Conservation (phyloP, 108 stramenopile species). For the Chaetoceros tenuissimus region DNA sequence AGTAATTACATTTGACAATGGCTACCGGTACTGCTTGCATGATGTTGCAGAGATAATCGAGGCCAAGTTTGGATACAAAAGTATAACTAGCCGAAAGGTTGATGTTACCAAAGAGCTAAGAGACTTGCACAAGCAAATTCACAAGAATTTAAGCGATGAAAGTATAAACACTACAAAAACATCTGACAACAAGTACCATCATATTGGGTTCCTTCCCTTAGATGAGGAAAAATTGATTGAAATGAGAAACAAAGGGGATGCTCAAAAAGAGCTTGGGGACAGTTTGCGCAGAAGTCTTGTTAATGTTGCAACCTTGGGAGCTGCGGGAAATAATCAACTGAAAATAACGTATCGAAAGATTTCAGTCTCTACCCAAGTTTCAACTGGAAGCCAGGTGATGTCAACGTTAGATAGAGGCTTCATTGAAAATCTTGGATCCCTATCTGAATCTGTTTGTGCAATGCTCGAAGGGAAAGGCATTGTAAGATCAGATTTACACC, state of each 20-base stretch:
- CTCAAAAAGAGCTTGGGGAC: not conserved
- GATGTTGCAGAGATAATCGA: no score
- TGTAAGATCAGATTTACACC: not conserved
- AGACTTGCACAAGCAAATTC: not conserved
- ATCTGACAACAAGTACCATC: no score
- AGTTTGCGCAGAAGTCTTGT: not conserved
- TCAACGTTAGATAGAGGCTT: no score
- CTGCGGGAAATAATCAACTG: not conserved
- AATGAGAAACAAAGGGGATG: slow-evolving; percentile 1
- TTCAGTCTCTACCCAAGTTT: not conserved
- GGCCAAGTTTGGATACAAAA: slow-evolving; percentile 3
- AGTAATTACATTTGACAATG: no score
- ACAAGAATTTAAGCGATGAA: no score
- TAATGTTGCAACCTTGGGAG: not conserved
- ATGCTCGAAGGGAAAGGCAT: no score
- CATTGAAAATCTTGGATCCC: no score
- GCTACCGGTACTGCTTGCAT: no score
- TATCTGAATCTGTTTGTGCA: no score
- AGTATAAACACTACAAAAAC: no score
- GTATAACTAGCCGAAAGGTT: not conserved
- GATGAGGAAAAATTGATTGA: not conserved
- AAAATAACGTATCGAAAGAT: not conserved
- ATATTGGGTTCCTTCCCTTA: not conserved
- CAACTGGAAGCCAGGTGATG: no score
- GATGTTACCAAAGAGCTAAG: slow-evolving; percentile 1